Conservation (phyloP, 2,329 filamentous ascomycete genomes). For the Diaporthe sp. region DNA sequence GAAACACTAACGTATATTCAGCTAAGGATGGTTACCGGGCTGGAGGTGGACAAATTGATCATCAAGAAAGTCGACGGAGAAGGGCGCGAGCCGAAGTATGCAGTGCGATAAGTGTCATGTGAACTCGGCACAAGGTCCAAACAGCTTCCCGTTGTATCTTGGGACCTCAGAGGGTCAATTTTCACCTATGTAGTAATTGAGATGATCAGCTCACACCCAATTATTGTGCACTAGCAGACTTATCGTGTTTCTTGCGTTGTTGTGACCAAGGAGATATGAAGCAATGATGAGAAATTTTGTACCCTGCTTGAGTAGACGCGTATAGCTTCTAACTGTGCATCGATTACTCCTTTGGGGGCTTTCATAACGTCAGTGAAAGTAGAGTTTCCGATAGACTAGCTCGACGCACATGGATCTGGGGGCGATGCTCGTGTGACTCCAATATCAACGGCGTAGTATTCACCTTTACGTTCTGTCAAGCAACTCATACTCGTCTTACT, state of each 20-base stretch:
- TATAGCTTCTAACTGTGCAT: not conserved
- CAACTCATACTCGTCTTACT: not conserved
- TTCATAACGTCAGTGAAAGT: not conserved
- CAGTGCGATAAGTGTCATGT: not conserved
- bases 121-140: no score
- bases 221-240: not conserved
- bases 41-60: slow-evolving; percentile 3
- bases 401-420: not conserved
- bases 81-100: not conserved
- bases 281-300: not conserved
- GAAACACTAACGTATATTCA: not conserved
- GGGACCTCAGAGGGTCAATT: no score
- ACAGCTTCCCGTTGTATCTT: no score
- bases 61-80: slow-evolving; percentile 7
- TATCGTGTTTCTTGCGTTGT: accelerated
- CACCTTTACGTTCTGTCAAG: no score
- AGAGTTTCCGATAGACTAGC: not conserved
- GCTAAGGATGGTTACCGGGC: slow-evolving; percentile 22
- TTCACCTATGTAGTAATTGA: not conserved
- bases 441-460: not conserved
- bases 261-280: not conserved
- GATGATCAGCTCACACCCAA: no score
- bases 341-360: no score
- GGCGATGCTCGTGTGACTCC: not conserved
- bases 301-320: not conserved